Evolutionary conservation across 108 stramenopile species (phyloP).

Genomic region (Cyclotella sp.): DNA sequence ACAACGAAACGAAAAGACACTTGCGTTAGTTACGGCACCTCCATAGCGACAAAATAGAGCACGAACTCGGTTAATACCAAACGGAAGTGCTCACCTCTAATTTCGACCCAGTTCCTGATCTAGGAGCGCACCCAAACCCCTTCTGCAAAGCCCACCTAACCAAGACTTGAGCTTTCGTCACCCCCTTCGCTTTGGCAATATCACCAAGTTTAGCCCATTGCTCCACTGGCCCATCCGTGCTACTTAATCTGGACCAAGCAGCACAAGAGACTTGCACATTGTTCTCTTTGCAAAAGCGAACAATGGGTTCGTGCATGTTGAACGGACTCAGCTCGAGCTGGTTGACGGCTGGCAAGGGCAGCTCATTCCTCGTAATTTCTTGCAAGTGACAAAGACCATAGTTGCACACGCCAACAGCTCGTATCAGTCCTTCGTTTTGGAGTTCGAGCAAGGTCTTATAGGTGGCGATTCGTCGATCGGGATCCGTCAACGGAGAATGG

Average conservation of each 20-base stretch:
- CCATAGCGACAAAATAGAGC: background rate
- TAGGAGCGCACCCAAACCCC: constrained; percentile 74
- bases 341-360: constrained; percentile 68
- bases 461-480: constrained; percentile 52
- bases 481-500: constrained; percentile 73
- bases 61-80: background rate
- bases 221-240: constrained; percentile 60
- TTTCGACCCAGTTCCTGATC: constrained; percentile 65
- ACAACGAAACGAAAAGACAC: background rate
- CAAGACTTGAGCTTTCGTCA: constrained; percentile 85
- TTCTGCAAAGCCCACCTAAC: constrained; percentile 81
- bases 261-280: constrained; percentile 62
- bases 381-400: constrained; percentile 69
- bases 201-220: constrained; percentile 66
- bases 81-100: constrained; percentile 65
- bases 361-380: constrained; percentile 44
- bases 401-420: constrained; percentile 76
- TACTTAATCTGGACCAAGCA: constrained; percentile 78
- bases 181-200: constrained; percentile 57
- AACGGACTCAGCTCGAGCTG: constrained; percentile 81
- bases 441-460: constrained; percentile 67
- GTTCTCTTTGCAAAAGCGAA: constrained; percentile 53
- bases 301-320: constrained; percentile 68
- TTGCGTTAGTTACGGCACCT: background rate
- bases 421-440: constrained; percentile 59